A percentile compares a stretch with the other conserved stretches of the same genome.
Evolutionary conservation across 352 stramenopile genomes (phyloP).

Genomic region (Pythium insidiosum): DNA sequence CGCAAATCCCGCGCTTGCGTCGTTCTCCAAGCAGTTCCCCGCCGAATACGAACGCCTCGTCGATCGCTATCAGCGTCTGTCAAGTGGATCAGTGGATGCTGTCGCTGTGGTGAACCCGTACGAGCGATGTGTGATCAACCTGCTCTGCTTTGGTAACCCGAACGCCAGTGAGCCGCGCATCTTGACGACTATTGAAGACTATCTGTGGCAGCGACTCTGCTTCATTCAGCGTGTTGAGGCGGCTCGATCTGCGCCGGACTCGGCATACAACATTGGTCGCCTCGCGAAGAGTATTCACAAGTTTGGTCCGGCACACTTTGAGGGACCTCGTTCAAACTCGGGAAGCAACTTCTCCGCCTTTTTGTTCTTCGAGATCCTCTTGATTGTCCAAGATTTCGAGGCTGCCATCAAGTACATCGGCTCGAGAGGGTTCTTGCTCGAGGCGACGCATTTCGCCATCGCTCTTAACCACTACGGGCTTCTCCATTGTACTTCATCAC

Average conservation of each 20-base stretch:
- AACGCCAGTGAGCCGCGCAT: conserved; percentile 71
- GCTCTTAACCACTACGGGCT: conserved; percentile 75
- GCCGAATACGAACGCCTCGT: conserved; percentile 49
- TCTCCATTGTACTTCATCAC: conserved; percentile 47
- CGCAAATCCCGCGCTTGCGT: conserved; percentile 24
- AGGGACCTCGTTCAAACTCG: conserved; percentile 24
- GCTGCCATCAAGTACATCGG: conserved; percentile 75
- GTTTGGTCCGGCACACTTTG: conserved; percentile 68
- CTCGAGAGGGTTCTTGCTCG: conserved; percentile 63
- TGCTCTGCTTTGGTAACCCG: conserved; percentile 70
- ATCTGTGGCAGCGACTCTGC: conserved; percentile 78
- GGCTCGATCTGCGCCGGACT: conserved; percentile 31
- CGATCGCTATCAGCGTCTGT: conserved; percentile 61
- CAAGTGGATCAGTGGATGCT: conserved; percentile 63
- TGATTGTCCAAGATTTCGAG: conserved; percentile 77
- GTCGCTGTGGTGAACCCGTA: conserved; percentile 66
- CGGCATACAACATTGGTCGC: conserved; percentile 49
- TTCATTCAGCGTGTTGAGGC: conserved; percentile 53
- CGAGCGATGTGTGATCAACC: conserved; percentile 74
- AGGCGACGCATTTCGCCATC: conserved; percentile 77
- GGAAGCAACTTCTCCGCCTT: conserved; percentile 46
- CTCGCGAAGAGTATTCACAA: conserved; percentile 69
- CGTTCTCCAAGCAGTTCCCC: conserved; percentile 68
- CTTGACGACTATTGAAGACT: conserved; percentile 78
- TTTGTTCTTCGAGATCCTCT: conserved; percentile 74